These are phyloP conservation scores for Solanum infundibuliforme DNA, from an alignment of 257 asterid genomes.

Conservation along the genomic window DNA sequence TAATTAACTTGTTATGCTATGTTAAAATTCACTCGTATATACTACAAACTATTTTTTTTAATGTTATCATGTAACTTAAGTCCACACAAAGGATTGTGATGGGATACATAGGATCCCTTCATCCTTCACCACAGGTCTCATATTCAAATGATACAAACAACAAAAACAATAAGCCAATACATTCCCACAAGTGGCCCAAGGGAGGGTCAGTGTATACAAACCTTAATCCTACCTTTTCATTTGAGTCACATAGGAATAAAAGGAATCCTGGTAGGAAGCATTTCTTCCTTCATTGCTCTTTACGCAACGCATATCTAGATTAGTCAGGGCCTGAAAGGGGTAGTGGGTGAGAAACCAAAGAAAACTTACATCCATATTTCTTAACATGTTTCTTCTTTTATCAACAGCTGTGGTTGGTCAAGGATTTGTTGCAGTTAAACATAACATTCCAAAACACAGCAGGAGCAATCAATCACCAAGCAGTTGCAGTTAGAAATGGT, in stretches of 20 bases:
- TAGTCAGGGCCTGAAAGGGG: neutral
- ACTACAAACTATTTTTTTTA: neutral
- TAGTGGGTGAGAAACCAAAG: neutral
- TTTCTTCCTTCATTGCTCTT: neutral
- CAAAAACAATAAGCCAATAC: too few relatives aligned
- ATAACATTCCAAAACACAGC: slow-evolving; percentile 1
- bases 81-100: too few relatives aligned
- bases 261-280: neutral
- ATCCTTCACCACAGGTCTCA: neutral
- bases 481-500: slow-evolving; percentile 19
- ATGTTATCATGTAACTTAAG: too few relatives aligned
- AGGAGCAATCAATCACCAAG: slow-evolving; percentile 20
- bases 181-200: neutral
- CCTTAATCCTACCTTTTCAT: neutral
- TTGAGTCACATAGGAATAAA: neutral
- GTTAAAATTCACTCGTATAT: neutral
- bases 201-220: rapidly evolving
- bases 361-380: neutral
- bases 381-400: neutral
- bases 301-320: neutral
- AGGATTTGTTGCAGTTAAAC: slow-evolving; percentile 24
- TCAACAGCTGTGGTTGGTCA: slow-evolving; percentile 10
- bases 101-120: neutral
- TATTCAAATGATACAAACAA: neutral
- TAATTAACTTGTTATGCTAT: neutral